Conservation (phyloP, 495 filamentous ascomycete genomes). For the Penicillium canariense region DNA sequence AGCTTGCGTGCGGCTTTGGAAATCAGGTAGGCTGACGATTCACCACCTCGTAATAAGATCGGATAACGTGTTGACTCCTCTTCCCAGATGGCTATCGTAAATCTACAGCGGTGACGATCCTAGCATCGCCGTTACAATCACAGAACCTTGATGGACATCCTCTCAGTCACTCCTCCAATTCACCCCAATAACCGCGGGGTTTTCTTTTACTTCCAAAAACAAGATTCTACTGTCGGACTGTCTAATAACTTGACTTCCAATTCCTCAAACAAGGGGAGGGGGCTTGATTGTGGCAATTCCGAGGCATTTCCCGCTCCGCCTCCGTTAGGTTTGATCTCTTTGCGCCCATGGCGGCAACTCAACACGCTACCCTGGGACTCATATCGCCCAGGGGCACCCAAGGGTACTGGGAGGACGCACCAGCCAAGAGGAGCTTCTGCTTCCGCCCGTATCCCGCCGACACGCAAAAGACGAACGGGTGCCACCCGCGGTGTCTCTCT, state of each 20-base stretch:
- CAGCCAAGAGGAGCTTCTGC: not conserved
- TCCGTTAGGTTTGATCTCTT: not conserved
- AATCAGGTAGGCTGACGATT: constrained; percentile 55
- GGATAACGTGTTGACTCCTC: constrained; percentile 2
- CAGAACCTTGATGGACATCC: not conserved
- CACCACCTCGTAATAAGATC: not conserved
- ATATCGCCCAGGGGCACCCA: not conserved
- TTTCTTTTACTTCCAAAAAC: not conserved
- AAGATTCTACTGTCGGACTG: not conserved
- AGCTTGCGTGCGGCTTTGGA: constrained; percentile 69
- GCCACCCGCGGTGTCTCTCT: not conserved
- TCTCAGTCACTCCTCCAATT: not conserved
- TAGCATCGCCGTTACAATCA: not conserved
- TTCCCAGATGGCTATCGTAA: constrained; percentile 44
- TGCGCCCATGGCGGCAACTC: not conserved
- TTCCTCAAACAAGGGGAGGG: not conserved
- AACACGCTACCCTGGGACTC: not conserved
- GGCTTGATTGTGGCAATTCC: not conserved
- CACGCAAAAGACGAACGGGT: too few species aligned
- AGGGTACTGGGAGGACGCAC: not conserved
- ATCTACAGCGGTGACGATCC: constrained; percentile 39
- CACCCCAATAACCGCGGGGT: not conserved
- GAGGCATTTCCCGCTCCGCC: too few species aligned
- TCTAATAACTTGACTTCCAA: not conserved
- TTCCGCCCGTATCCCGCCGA: not conserved